Evolutionary conservation across 768 basidiomycete species (phyloP).

Genomic region (Russula lepida): DNA sequence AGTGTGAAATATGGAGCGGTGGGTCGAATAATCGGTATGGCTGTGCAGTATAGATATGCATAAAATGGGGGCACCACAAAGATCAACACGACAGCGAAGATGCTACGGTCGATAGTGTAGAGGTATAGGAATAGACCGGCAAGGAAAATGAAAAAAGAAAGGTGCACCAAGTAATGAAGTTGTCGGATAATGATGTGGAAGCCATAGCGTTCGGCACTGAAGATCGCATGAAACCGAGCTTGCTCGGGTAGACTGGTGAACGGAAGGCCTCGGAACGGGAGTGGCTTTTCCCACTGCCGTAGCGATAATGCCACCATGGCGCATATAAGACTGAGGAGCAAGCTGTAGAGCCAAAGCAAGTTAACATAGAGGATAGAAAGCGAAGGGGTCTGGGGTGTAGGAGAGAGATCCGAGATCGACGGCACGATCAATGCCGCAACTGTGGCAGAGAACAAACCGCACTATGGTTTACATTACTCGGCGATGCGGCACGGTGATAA

Average conservation of each 20-base stretch:
- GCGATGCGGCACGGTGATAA: neutral
- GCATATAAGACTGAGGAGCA: neutral
- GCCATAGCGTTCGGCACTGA: neutral
- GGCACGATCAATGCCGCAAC: neutral
- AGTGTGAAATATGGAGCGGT: no score
- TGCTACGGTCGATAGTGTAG: no score
- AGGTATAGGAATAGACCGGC: neutral
- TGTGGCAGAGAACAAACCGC: constrained; percentile 3
- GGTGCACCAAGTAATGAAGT: neutral
- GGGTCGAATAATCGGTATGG: no score
- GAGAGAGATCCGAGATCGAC: no score
- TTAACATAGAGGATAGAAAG: no score
- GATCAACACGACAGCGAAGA: no score
- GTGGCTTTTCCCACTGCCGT: neutral
- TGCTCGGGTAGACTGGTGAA: neutral
- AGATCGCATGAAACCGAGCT: neutral
- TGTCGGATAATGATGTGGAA: no score
- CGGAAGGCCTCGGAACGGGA: no score
- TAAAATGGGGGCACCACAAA: no score
- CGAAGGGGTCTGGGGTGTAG: no score
- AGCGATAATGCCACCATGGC: neutral
- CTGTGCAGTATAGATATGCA: no score
- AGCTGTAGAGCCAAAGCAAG: constrained; percentile 4
- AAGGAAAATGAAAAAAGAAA: neutral
- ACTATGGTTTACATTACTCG: no score